A percentile compares a stretch with the other conserved stretches of the same genome.
phyloP scores from a whole-genome alignment of 2,329 filamentous ascomycete species.

The Dactylellina leptospora region DNA sequence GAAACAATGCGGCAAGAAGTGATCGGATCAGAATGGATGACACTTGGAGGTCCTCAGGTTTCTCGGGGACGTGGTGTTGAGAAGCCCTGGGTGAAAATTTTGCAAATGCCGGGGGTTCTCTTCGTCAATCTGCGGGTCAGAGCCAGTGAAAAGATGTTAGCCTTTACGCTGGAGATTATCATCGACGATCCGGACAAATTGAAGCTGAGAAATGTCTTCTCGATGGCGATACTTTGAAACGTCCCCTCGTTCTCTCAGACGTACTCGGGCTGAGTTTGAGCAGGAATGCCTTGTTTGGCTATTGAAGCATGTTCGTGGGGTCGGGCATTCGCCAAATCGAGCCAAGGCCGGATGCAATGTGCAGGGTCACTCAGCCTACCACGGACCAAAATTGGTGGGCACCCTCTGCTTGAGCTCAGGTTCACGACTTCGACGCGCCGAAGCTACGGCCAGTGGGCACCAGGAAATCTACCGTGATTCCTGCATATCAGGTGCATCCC shows the following conservation, averaged over 20 bases:
- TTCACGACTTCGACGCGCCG: constrained; percentile 1
- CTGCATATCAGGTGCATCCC: constrained; percentile 13
- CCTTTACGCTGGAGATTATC: neutral
- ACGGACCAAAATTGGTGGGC: neutral
- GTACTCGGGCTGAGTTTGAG: constrained; percentile 30
- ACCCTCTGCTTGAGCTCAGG: neutral
- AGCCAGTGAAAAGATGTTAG: too few species aligned
- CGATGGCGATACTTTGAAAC: constrained; percentile 16
- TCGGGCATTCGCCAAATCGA: constrained; percentile 46
- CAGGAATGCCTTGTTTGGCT: constrained; percentile 45
- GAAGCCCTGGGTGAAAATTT: too few species aligned
- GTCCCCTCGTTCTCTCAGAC: neutral
- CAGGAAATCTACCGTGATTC: constrained; percentile 12
- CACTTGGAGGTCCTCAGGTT: too few species aligned
- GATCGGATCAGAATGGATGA: too few species aligned
- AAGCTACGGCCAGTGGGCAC: neutral
- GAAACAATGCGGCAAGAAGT: neutral
- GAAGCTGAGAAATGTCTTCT: constrained; percentile 1
- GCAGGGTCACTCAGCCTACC: constrained; percentile 43
- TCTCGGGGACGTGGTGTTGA: too few species aligned
- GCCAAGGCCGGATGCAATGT: constrained; percentile 44
- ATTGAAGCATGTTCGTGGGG: constrained; percentile 18
- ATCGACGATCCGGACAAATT: constrained; percentile 22
- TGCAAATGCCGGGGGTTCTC: too few species aligned
- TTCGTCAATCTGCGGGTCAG: too few species aligned